Percentiles rank a stretch among this genome's conserved stretches.
Evolutionary conservation across 257 asterid genomes (phyloP).

Genomic region (Penstemon newberryi): DNA sequence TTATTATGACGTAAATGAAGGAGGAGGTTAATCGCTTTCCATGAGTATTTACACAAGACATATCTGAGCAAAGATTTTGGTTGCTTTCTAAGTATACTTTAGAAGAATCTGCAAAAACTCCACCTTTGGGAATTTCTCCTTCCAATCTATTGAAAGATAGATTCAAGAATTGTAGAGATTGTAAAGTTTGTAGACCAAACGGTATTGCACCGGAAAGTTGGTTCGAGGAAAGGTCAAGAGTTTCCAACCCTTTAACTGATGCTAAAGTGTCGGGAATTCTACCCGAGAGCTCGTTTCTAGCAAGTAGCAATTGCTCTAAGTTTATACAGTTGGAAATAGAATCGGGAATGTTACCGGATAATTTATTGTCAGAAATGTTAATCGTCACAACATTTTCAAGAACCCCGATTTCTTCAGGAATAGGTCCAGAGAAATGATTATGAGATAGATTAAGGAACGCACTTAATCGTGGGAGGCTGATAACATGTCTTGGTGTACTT

Average conservation of each 20-base stretch:
- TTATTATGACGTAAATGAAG: slow-evolving; percentile 14
- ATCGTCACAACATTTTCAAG: slow-evolving; percentile 40
- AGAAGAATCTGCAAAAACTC: slow-evolving; percentile 43
- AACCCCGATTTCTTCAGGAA: slow-evolving; percentile 46
- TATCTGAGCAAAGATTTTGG: slow-evolving; percentile 35
- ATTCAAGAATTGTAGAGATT: slow-evolving; percentile 41
- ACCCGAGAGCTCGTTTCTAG: slow-evolving; percentile 47
- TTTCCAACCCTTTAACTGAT: slow-evolving; percentile 45
- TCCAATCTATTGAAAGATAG: slow-evolving; percentile 55
- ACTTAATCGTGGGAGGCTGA: slow-evolving; percentile 43
- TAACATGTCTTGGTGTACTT: slow-evolving; percentile 41
- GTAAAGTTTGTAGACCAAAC: slow-evolving; percentile 31
- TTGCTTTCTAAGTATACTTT: slow-evolving; percentile 50
- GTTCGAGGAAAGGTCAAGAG: slow-evolving; percentile 59
- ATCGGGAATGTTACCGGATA: too few species aligned
- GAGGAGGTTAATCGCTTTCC: slow-evolving; percentile 19
- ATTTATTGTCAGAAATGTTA: slow-evolving; percentile 12
- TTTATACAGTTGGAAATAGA: slow-evolving; percentile 48
- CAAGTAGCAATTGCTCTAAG: slow-evolving; percentile 42
- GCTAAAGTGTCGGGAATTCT: slow-evolving; percentile 48
- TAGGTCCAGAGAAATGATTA: slow-evolving; percentile 44
- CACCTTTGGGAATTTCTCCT: slow-evolving; percentile 48
- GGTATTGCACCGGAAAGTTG: slow-evolving; percentile 48
- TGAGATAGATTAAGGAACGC: slow-evolving; percentile 47
- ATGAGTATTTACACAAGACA: slow-evolving; percentile 15